Evolutionary conservation across 78 protist species (phyloP).

Genomic region (Pelomyxa schiedti): DNA sequence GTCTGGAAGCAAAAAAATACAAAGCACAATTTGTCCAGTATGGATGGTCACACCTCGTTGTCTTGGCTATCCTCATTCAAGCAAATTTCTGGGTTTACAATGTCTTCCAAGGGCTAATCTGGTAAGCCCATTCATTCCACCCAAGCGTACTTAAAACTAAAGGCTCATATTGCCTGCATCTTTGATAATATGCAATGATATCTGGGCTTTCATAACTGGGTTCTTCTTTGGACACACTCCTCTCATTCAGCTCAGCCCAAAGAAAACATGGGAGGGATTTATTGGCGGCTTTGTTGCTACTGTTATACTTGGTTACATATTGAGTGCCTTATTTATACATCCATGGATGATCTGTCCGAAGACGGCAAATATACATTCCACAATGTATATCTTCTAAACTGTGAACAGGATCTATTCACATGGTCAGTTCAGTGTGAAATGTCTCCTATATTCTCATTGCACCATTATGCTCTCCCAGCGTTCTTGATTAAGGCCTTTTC

Average conservation of each 20-base stretch:
- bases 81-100: conserved; percentile 32
- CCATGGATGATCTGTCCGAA: conserved; percentile 41
- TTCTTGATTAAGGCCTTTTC: neutral
- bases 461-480: neutral
- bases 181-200: conserved; percentile 78
- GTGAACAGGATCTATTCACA: neutral
- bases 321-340: conserved; percentile 12
- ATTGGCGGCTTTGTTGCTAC: conserved; percentile 80
- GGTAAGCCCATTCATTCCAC: too few relatives aligned
- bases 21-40: conserved; percentile 77
- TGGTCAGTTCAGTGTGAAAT: neutral
- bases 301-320: conserved; percentile 46
- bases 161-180: conserved; percentile 72
- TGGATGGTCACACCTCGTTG: conserved; percentile 69
- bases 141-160: too few relatives aligned
- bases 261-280: conserved; percentile 95
- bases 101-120: conserved; percentile 59
- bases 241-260: conserved; percentile 82
- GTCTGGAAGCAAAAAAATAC: conserved; percentile 41
- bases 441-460: neutral
- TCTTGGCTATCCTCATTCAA: conserved; percentile 55
- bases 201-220: conserved; percentile 80
- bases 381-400: neutral
- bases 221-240: conserved; percentile 71
- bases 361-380: neutral